Conservation (phyloP, 2,329 filamentous ascomycete genomes). For the Dothideomycetidae sp. region DNA sequence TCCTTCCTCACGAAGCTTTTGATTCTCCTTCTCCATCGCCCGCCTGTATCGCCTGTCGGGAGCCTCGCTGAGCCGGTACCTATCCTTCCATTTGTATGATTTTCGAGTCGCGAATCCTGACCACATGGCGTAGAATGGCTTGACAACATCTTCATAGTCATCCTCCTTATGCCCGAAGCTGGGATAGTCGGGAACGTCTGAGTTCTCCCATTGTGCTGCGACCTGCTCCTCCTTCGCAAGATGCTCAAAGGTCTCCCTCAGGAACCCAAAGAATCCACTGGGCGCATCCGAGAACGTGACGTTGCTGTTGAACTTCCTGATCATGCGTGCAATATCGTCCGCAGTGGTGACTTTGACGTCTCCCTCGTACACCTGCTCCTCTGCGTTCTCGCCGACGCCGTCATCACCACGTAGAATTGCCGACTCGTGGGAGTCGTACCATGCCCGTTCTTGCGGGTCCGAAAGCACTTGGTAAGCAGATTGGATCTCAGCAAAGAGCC, state of each 20-base stretch:
- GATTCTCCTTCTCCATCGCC: slow-evolving; percentile 92
- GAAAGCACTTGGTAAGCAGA: slow-evolving; percentile 91
- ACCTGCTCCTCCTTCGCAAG: slow-evolving; percentile 67
- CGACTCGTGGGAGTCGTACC: slow-evolving; percentile 92
- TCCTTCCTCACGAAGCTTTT: slow-evolving; percentile 64
- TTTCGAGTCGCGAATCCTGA: slow-evolving; percentile 69
- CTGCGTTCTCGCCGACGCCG: slow-evolving; percentile 31
- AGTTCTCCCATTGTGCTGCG: slow-evolving; percentile 54
- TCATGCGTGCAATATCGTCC: slow-evolving; percentile 62
- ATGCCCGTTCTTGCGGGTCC: slow-evolving; percentile 85
- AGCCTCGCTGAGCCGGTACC: slow-evolving; percentile 68
- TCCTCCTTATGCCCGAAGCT: slow-evolving; percentile 68
- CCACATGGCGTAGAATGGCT: slow-evolving; percentile 72
- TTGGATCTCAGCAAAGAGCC: slow-evolving; percentile 79
- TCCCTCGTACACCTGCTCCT: slow-evolving; percentile 40
- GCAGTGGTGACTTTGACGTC: slow-evolving; percentile 65
- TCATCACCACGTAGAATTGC: slow-evolving; percentile 61
- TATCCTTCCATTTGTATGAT: slow-evolving; percentile 78
- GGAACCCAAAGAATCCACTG: slow-evolving; percentile 70
- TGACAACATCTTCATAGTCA: slow-evolving; percentile 60
- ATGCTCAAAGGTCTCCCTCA: slow-evolving; percentile 63
- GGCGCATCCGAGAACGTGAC: slow-evolving; percentile 70
- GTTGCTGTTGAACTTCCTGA: slow-evolving; percentile 64
- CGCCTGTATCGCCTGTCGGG: slow-evolving; percentile 72
- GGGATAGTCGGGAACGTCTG: slow-evolving; percentile 54